Base-by-base conservation (phyloP, 202 grass and related monocot species). In the Bolboschoenoplectus hybrid region DNA sequence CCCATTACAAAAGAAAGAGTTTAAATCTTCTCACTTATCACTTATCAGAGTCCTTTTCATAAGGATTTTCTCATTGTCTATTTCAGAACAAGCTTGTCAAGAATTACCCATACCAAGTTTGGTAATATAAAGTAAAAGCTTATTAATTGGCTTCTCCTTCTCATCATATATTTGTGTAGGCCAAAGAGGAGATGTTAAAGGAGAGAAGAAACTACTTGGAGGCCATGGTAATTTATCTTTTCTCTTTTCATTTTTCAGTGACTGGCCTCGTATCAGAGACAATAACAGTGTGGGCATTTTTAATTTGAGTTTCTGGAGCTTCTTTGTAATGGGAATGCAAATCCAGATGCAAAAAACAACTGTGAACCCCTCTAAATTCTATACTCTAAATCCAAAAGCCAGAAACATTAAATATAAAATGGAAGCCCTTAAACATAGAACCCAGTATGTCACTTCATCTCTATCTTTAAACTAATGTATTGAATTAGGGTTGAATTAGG, bases 191-290 rank as follows among this genome's bases (percentile, higher is more conserved):
- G 87, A 94, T 96, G 82, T 75, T 91, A 1, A 86, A 88, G 82
- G 96, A 98, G 89, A 90, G 96, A 78, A 89, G 80, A 75, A 86
- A 89, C 35, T 94, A 92, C 82, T 92, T 96, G 45, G 96, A 98
- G 91, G 90, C 96, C 40, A 90, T 98, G 93, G 96, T 98, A 35
- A 83, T 91, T 87, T 61, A 8, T 67, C 26, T 70, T 60, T 65
- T n/a, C 11, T 80, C 10, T 39, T 78, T 74, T 64, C 36, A n/a
- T 64, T 51, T 61, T 69, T 66, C 8, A 65, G 12, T 72, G 6
- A n/a, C 3, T 11, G 44, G 7, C 32, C 9, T 49, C 44, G 32
- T 74, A 49, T 26, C n/a, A 50, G 70, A 26, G 11, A 4, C 43
- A 26, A 50, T 74, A 50, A n/a, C 7, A 20, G 44, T 19, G 3